Evolutionary conservation across 2,329 filamentous ascomycete genomes (phyloP), one percentile per base, ranked within the genome.

Genomic region (Fusarium cicatricum): DNA sequence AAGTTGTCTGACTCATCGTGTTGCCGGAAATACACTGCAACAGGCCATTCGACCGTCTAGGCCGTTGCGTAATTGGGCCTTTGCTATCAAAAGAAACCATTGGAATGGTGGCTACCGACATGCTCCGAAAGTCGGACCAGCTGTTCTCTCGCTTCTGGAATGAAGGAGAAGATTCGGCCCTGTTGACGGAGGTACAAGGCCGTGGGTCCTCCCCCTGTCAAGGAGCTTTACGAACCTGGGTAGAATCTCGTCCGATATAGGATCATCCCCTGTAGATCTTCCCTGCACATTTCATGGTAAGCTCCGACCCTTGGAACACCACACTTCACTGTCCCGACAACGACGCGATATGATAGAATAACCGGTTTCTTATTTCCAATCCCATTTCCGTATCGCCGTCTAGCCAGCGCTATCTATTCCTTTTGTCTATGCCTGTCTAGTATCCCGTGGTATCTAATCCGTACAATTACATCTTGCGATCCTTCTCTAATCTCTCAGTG

Each of bases 401-500:
- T 23, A 44, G 23, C 31, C 3, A 3, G 14, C 8, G 47, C 47
- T 23, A 33, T 44, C 38, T 44, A 16, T 34, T 34, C 47, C 32
- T 52, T 51, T 55, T 51, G 39, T 55, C 52, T 55, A 55, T 50
- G 8, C 26, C 45, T 10, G 16, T 14, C 40, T 39, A 34, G n/a
- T 36, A 55, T 39, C 29, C 34, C 34, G 19, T 44, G 32, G 43
- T 47, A 42, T 39, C 9, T 34, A 19, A 9, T 37, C 28, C 11
- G 12, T 26, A n/a, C 12, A 36, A 32, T 28, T 33, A 21, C 28
- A 32, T 40, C 9, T 3, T 26, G 23, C 34, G 3, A 7, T 49
- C 16, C 12, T 14, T 16, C 11, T 17, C 23, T 23, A 21, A 14
- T 11, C 26, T 36, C 8, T 66, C 62, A 78, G 52, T 80, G 77